A percentile compares a stretch with the other conserved stretches of the same genome.
phyloP scores from a whole-genome alignment of 148 eudicot species.

The Polygonum aviculare region DNA sequence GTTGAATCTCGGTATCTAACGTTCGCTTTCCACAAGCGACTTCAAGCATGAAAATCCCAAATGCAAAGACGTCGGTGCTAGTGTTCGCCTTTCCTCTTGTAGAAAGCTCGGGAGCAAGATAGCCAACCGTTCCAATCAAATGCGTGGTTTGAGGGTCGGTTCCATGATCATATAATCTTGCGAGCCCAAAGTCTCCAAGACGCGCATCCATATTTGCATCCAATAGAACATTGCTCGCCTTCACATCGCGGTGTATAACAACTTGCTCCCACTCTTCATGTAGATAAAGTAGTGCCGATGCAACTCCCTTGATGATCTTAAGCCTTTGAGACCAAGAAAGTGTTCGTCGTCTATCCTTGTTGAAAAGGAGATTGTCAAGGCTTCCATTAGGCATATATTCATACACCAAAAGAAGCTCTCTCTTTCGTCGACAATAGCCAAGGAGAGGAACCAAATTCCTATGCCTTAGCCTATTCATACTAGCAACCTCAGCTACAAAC shows the following conservation, averaged over 20 bases:
- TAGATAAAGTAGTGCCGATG: conserved; percentile 12
- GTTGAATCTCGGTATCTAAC: background rate
- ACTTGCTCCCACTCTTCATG: conserved; percentile 10
- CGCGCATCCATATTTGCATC: conserved; percentile 7
- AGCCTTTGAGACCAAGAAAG: conserved; percentile 11
- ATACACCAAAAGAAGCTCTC: conserved; percentile 12
- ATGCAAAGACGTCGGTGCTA: conserved; percentile 8
- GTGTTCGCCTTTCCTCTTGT: conserved; percentile 10
- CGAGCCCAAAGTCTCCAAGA: conserved; percentile 13
- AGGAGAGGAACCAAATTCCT: conserved; percentile 11
- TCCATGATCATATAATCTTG: conserved; percentile 9
- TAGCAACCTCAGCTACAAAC: conserved; percentile 8
- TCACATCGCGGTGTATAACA: conserved; percentile 12
- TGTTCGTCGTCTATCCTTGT: background rate
- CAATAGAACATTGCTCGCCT: conserved; percentile 10
- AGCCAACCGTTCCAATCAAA: conserved; percentile 9
- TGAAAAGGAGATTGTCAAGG: conserved; percentile 2
- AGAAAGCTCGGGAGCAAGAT: conserved; percentile 9
- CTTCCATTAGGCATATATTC: conserved; percentile 15
- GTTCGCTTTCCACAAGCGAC: conserved; percentile 14
- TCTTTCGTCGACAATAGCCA: conserved; percentile 3
- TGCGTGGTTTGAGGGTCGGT: background rate
- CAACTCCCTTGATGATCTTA: conserved; percentile 11
- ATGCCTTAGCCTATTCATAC: conserved; percentile 10
- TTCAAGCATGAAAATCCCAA: conserved; percentile 11